A percentile compares a stretch with the other conserved stretches of the same genome.
Conservation (phyloP, 371 early-diverging fungal species). For the Haplosporangium sp. region DNA sequence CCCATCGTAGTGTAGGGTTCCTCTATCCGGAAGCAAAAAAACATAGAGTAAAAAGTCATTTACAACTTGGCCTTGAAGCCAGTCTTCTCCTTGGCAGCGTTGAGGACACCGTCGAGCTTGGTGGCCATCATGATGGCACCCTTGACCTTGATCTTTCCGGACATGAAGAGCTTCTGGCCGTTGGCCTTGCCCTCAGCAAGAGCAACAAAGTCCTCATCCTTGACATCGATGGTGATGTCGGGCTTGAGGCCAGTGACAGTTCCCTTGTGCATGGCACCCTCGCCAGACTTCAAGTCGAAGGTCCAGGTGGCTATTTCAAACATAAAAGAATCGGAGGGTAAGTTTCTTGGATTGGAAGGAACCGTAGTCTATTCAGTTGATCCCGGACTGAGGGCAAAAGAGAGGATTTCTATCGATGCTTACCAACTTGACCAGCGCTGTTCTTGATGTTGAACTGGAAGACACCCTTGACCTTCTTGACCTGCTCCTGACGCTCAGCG, state of each 20-base stretch:
- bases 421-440: constrained; percentile 65
- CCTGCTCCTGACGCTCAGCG: constrained; percentile 57
- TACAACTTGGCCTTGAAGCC: constrained; percentile 68
- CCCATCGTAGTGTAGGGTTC: background rate
- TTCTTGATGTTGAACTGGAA: constrained; percentile 89
- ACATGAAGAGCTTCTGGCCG: constrained; percentile 86
- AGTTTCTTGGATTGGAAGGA: background rate
- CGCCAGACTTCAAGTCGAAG: constrained; percentile 77
- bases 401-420: background rate
- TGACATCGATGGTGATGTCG: constrained; percentile 73
- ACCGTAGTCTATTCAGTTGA: too few relatives aligned
- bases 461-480: constrained; percentile 79
- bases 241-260: constrained; percentile 71
- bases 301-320: constrained; percentile 75
- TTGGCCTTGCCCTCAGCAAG: constrained; percentile 88
- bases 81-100: constrained; percentile 42
- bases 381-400: too few relatives aligned
- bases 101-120: constrained; percentile 74
- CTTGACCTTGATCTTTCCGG: constrained; percentile 88
- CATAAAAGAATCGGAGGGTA: constrained; percentile 8
- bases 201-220: constrained; percentile 86
- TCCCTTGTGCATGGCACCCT: constrained; percentile 66
- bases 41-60: constrained; percentile 10
- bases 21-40: background rate
- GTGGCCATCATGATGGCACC: constrained; percentile 86